These are phyloP conservation scores for Auricularia heimuer DNA, from an alignment of 768 basidiomycete species.

Conservation along the genomic window DNA sequence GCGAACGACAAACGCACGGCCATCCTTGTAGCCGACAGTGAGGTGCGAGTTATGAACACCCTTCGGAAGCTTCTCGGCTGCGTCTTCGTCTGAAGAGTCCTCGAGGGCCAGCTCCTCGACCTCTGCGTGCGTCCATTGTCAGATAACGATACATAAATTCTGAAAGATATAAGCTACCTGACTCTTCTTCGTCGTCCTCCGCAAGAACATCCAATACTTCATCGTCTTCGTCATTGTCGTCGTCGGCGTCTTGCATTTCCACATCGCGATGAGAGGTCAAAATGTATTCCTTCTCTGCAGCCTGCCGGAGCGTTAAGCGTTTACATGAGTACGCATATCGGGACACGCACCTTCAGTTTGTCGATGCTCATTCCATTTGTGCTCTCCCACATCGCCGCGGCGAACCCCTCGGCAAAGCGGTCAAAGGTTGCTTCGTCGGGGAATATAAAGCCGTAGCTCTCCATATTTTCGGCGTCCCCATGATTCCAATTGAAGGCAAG, in stretches of 20 bases:
- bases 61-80: conserved; percentile 29
- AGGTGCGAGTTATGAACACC: conserved; percentile 80
- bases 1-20: conserved; percentile 86
- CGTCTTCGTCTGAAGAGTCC: conserved; percentile 25
- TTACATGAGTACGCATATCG: background rate
- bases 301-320: conserved; percentile 25
- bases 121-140: conserved; percentile 10
- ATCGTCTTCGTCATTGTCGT: conserved; percentile 63
- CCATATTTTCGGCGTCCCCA: conserved; percentile 27
- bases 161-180: conserved; percentile 5
- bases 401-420: conserved; percentile 52
- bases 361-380: conserved; percentile 63
- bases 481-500: conserved; percentile 82
- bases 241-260: conserved; percentile 72
- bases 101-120: conserved; percentile 4
- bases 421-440: conserved; percentile 42
- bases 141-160: background rate
- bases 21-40: conserved; percentile 91
- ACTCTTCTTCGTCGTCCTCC: conserved; percentile 29
- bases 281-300: conserved; percentile 83
- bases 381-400: conserved; percentile 70
- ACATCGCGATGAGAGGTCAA: conserved; percentile 73
- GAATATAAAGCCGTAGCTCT: conserved; percentile 80
- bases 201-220: conserved; percentile 48
- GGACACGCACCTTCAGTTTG: conserved; percentile 62